Evolutionary conservation across 306 rosid genomes (phyloP).

Genomic region (Parietaria judaica): DNA sequence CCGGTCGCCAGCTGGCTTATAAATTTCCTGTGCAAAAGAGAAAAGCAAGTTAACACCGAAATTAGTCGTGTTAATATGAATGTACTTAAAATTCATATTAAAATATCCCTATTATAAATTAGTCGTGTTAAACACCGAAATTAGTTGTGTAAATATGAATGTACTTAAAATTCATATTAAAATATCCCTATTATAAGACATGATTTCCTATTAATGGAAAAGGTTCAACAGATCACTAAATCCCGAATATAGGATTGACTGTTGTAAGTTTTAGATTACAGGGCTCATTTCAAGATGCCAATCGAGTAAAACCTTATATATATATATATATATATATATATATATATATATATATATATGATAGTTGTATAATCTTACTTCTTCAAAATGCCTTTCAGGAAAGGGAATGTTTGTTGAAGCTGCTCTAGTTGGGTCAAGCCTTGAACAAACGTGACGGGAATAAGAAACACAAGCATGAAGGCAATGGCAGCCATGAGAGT

Average conservation of each 20-base stretch:
- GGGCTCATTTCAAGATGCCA: too few relatives aligned
- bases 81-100: background rate
- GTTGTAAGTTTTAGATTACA: too few relatives aligned
- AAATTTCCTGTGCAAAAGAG: constrained; percentile 45
- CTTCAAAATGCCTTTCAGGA: constrained; percentile 48
- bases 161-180: background rate
- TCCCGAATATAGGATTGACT: too few relatives aligned
- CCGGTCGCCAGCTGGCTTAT: constrained; percentile 69
- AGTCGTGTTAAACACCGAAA: constrained; percentile 3
- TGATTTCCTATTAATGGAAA: too few relatives aligned
- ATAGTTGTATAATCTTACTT: constrained; percentile 31
- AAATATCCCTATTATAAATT: background rate
- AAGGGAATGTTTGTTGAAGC: constrained; percentile 63
- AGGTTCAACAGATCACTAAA: too few relatives aligned
- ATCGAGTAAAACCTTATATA: too few relatives aligned
- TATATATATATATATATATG: background rate
- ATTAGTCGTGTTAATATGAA: background rate
- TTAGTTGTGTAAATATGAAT: background rate
- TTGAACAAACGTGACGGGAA: constrained; percentile 79
- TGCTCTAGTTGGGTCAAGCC: constrained; percentile 73
- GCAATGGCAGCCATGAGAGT: constrained; percentile 50
- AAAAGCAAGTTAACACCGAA: constrained; percentile 13
- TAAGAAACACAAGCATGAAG: constrained; percentile 65
- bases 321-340: background rate
- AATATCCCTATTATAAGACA: background rate